Evolutionary conservation across 805 yeast species (phyloP), one percentile per base, ranked within the genome.

Genomic region (Teunomyces gatunensis): DNA sequence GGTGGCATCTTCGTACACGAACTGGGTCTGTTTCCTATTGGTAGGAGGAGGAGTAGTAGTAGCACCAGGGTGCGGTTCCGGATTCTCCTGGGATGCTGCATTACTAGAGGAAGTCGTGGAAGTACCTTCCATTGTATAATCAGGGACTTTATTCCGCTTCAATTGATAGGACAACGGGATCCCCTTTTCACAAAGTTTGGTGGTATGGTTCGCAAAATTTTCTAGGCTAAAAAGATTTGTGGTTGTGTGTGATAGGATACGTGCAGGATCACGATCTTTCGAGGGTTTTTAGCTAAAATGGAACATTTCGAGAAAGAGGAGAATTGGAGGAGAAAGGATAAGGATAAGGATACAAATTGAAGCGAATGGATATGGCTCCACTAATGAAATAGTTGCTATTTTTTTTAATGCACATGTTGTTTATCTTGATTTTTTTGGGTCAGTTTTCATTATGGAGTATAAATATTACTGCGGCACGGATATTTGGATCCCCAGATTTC

Each of bases 1-100:
- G 21, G 56, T 27, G 12, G 48, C 30, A 12, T 45, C 49, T 10
- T 46, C 42, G 49, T 49, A 49, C n/a, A 45, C 32, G 45, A 39
- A 46, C 10, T 28, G 23, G 12, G 39, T 33, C 13, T 11, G 15
- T 5, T 27, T 25, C 44, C 7, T 40, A 9, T 44, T 27, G 28
- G 13, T 18, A 18, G 20, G 20, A 18, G 4, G 20, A 18, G 17
- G 6, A 15, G 25, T 6, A 25, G 25, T 6, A 25, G 42, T 6
- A 13, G 9, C 30, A 25, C 11, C 27, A 25, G 27, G 18, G 5
- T 3, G 34, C 13, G 5, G 17, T n/a, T 32, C 11, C 34, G n/a
- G 34, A n/a, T 32, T n/a, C 17, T 32, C 17, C 34, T 6, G 34
- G 5, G 11, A 13, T 32, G 15, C 6, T 32, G 34, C 11, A 7